Evolutionary conservation across 495 filamentous ascomycete genomes (phyloP).

Genomic region (Aspergillus cavernicola): DNA sequence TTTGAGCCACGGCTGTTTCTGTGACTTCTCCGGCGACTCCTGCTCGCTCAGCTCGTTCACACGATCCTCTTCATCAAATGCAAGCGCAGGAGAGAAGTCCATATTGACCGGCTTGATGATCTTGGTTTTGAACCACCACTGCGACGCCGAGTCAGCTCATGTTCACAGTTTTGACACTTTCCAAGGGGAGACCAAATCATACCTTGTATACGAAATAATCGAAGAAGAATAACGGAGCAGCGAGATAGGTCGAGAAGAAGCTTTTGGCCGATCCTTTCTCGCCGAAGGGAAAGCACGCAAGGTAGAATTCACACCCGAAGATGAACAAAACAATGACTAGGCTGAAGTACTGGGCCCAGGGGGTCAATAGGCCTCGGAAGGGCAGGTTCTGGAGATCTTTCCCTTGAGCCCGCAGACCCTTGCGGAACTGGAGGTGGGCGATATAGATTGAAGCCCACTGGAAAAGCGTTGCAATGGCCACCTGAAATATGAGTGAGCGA

Average conservation of each 20-base stretch:
- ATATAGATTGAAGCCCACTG: conserved; percentile 56
- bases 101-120: conserved; percentile 24
- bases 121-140: conserved; percentile 18
- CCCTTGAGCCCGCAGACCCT: conserved; percentile 53
- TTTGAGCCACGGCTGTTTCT: background rate
- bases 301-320: conserved; percentile 56
- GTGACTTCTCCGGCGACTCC: background rate
- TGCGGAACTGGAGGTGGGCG: conserved; percentile 60
- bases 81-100: conserved; percentile 23
- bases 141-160: conserved; percentile 12
- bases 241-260: conserved; percentile 30
- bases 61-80: conserved; percentile 27
- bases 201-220: conserved; percentile 31
- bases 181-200: background rate
- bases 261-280: conserved; percentile 26
- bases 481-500: conserved; percentile 13
- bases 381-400: conserved; percentile 48
- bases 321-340: conserved; percentile 57
- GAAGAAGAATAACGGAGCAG: conserved; percentile 26
- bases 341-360: conserved; percentile 56
- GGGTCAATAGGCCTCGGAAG: conserved; percentile 54
- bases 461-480: conserved; percentile 27
- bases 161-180: background rate
- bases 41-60: background rate
- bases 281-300: conserved; percentile 36